Percentiles rank a stretch among this genome's conserved stretches.
These are phyloP conservation scores for Populus hybrid DNA, from an alignment of 441 rosid genomes.

Conservation along the genomic window DNA sequence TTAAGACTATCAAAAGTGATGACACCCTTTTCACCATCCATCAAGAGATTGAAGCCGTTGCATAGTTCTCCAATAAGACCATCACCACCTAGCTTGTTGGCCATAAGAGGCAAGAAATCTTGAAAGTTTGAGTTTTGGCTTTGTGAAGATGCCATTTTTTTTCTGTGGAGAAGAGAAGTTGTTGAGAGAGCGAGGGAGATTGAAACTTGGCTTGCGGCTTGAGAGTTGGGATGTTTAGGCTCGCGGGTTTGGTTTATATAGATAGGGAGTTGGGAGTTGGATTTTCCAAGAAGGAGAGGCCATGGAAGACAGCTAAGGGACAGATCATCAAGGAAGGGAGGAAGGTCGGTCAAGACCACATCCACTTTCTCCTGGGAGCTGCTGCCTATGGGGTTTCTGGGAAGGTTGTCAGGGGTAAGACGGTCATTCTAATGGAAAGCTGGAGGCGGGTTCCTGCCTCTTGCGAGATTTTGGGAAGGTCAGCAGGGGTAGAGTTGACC, in stretches of 20 bases:
- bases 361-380: conserved; percentile 8
- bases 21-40: conserved; percentile 45
- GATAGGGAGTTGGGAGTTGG: conserved; percentile 10
- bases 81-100: conserved; percentile 57
- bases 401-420: conserved; percentile 35
- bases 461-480: not conserved
- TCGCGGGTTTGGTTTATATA: conserved; percentile 7
- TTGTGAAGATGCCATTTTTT: conserved; percentile 27
- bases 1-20: conserved; percentile 55
- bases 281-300: conserved; percentile 54
- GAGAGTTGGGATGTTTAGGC: not conserved
- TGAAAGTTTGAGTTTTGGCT: conserved; percentile 27
- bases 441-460: not conserved
- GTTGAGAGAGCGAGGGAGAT: not conserved
- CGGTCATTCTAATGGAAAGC: conserved; percentile 15
- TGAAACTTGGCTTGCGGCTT: conserved; percentile 2
- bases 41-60: conserved; percentile 51
- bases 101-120: conserved; percentile 55
- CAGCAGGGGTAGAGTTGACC: conserved; percentile 2
- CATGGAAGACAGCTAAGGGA: conserved; percentile 48
- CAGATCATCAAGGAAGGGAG: conserved; percentile 31
- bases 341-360: conserved; percentile 18
- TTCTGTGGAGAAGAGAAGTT: not conserved
- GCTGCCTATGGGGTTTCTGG: conserved; percentile 23
- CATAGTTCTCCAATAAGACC: conserved; percentile 54